A percentile compares a stretch with the other conserved stretches of the same genome.
Conservation (phyloP, 2,329 filamentous ascomycete species). For the Fusarium staphyleae region DNA sequence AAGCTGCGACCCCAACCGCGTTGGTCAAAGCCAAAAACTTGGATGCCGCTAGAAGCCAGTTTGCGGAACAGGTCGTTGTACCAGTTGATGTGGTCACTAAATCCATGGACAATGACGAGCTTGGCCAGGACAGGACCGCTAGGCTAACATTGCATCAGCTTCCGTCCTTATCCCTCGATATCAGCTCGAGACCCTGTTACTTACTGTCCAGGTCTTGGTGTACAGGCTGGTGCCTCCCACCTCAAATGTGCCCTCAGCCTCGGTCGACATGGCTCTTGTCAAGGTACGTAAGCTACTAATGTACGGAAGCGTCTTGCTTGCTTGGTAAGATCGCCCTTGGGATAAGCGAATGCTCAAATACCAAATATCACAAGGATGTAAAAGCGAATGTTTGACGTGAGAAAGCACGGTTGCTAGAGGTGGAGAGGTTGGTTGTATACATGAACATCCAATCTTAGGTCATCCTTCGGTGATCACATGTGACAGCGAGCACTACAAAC, state of each 20-base stretch:
- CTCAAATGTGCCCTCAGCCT: conserved; percentile 59
- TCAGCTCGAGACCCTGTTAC: conserved; percentile 37
- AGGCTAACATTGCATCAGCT: conserved; percentile 52
- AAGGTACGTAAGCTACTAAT: background rate
- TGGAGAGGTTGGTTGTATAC: background rate
- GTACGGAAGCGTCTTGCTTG: background rate
- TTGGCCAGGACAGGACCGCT: conserved; percentile 68
- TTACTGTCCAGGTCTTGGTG: conserved; percentile 66
- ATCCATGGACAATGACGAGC: conserved; percentile 86
- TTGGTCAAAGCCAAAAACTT: conserved; percentile 82
- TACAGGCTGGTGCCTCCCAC: conserved; percentile 56
- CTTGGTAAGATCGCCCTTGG: background rate
- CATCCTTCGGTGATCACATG: conserved; percentile 27
- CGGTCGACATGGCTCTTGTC: conserved; percentile 46
- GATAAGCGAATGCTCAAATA: background rate
- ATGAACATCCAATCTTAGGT: background rate
- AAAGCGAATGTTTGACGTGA: background rate
- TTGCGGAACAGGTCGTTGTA: conserved; percentile 78
- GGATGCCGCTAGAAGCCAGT: conserved; percentile 75
- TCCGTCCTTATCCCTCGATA: background rate
- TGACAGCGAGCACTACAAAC: conserved; percentile 27
- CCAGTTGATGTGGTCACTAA: conserved; percentile 82
- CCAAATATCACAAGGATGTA: background rate
- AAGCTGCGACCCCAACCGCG: conserved; percentile 86
- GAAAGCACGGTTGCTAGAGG: background rate